phyloP scores from a whole-genome alignment of 305 asterid species.

The Plantago coronopus region DNA sequence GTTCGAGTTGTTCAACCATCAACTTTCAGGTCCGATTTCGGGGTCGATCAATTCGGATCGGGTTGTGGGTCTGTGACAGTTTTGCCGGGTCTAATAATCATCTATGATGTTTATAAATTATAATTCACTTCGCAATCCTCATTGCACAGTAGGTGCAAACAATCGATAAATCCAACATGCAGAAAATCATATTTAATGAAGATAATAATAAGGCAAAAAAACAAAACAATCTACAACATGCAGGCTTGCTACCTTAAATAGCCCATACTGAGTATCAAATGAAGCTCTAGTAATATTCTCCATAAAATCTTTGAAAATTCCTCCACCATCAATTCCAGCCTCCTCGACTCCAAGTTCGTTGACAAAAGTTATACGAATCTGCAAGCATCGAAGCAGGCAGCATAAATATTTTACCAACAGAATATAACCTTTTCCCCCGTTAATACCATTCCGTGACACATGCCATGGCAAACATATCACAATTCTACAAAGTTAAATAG shows the following conservation, averaged over 20 bases:
- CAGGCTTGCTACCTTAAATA: constrained; percentile 74
- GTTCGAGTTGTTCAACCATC: no score
- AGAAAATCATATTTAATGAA: constrained; percentile 23
- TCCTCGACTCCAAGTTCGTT: constrained; percentile 98
- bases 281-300: constrained; percentile 86
- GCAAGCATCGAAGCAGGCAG: constrained; percentile 28
- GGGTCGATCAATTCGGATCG: no score
- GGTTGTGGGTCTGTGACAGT: no score
- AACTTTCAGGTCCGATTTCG: no score
- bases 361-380: constrained; percentile 87
- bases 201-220: background rate
- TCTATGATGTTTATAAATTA: no score
- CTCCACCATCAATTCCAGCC: constrained; percentile 99
- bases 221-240: constrained; percentile 4
- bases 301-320: constrained; percentile 99
- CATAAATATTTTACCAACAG: constrained; percentile 12
- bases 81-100: no score
- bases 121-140: constrained; percentile 5
- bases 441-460: background rate
- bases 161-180: constrained; percentile 15
- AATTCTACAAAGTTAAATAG: constrained; percentile 9
- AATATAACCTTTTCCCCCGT: background rate
- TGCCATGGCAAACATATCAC: constrained; percentile 5
- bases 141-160: constrained; percentile 3
- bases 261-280: constrained; percentile 93